phyloP scores from a whole-genome alignment of 805 yeast species.

The Peterozyma toletana region DNA sequence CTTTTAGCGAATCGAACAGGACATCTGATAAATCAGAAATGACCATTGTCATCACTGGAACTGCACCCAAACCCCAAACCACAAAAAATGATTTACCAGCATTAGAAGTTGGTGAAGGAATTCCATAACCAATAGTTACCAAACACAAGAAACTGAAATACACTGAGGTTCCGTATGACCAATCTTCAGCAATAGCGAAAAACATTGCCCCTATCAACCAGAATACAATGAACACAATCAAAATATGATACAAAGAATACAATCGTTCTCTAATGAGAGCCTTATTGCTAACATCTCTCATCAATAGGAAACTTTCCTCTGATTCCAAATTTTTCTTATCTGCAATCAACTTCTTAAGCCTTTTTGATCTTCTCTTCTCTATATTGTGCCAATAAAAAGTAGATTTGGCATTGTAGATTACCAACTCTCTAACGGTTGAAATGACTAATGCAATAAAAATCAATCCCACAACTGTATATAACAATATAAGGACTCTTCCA shows the following conservation, averaged over 20 bases:
- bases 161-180: constrained; percentile 67
- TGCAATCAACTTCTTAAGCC: constrained; percentile 16
- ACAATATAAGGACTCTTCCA: constrained; percentile 49
- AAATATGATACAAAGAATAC: constrained; percentile 29
- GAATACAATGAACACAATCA: constrained; percentile 42
- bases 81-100: constrained; percentile 72
- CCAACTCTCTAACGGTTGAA: constrained; percentile 60
- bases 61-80: constrained; percentile 75
- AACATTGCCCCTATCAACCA: constrained; percentile 72
- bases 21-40: constrained; percentile 68
- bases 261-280: constrained; percentile 32
- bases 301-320: constrained; percentile 44
- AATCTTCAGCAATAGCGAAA: constrained; percentile 52
- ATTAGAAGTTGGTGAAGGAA: constrained; percentile 50
- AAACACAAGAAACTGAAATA: constrained; percentile 74
- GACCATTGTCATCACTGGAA: constrained; percentile 81
- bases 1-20: constrained; percentile 25
- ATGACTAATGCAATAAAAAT: constrained; percentile 68
- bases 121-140: constrained; percentile 83
- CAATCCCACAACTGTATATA: constrained; percentile 66
- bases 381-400: constrained; percentile 60
- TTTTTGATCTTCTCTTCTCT: constrained; percentile 38
- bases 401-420: constrained; percentile 53
- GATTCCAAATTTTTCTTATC: constrained; percentile 21
- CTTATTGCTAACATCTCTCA: constrained; percentile 41